Base-by-base conservation (phyloP, 768 basidiomycete genomes). In the Lactarius indigo region DNA sequence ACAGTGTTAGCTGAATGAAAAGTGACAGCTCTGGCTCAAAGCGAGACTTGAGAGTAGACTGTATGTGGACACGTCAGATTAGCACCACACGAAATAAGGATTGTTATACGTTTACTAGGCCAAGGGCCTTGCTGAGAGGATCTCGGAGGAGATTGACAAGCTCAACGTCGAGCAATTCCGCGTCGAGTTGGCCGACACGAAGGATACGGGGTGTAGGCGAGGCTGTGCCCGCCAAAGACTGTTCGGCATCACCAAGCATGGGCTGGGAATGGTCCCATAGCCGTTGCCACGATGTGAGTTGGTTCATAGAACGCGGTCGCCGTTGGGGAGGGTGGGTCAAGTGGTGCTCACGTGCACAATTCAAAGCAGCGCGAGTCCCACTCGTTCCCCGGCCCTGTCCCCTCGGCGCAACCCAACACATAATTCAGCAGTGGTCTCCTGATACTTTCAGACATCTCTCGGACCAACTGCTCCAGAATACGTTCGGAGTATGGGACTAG, bases 141-240 rank as follows among this genome's bases (percentile, higher is more conserved):
- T 91, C 91, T 72, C 86, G 87, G 37, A 98, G 82, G 66, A 97
- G 78, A 33, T 87, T 83, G 37, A 90, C 85, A 20, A 98, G 84
- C 69, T 97, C 94, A 70, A 88, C 85, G 78, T 98, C 96, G 57
- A 98, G 83, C 28, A 96, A 82, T 71, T 94, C 90, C 3, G 96
- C 87, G 75, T 98, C 96, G 61, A 98, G 85, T 76, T 96, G 92
- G 9, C 91, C 90, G 57, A 98, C 94, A 54, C 95, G 90, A 30
- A 86, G 79, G 35, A 88, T 78, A n/a, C 88, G 55, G 2, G 69
- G 41, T 20, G 58, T 47, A 8, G 70, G 61, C 17, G 73, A 62
- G 18, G 74, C 61, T 10, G 73, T 69, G 6, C 76, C 66, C 26
- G 71, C 72, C 28, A 87, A 70, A 15, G 78, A 75, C 33, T 77